Base-by-base conservation (phyloP, 2,329 filamentous ascomycete genomes). In the Fusarium sp. region DNA sequence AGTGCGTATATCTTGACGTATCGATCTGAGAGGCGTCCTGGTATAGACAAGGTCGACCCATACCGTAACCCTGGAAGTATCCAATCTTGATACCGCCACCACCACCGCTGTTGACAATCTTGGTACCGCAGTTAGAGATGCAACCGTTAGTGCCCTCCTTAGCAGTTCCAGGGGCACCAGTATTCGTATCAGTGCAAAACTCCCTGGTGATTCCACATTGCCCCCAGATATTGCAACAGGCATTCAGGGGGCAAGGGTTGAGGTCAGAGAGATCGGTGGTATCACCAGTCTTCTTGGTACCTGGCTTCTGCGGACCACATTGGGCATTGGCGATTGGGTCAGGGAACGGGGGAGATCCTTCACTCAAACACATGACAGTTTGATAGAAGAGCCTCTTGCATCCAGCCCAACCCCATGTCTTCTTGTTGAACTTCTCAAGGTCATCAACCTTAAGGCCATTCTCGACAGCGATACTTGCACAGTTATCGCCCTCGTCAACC, bases 51-150 rank as follows among this genome's bases (percentile, higher is more conserved):
- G 42, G 16, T 0, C 66, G 54, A 8, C 29, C 30, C 24, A 54
- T 15, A 8, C 42, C 38, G 9, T 57, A 66, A 6, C 34, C 59
- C 12, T 67, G 54, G n/a, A 60, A 66, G n/a, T 70, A 70, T 0
- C 32, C 51, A 34, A 69, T 30, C 0, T 24, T 43, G 25, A 50
- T 12, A 3, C 18, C 25, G 18, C 38, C 57, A 7, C 47, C 32
- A 9, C 34, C 66, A 5, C 14, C 11, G 22, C 57, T 56, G 2
- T 61, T 66, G 15, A 73, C 59, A 18, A 75, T 73, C 47, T 68
- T 76, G 8, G 66, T 78, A 18, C 82, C 81, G 50, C 82, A 84
- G 73, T 83, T 82, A 24, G 77, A 80, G 22, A 83, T 80, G 63
- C 82, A 63, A 5, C 54, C 54, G 6, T 63, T 22, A 3, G 59